phyloP scores from a whole-genome alignment of 495 filamentous ascomycete genomes.

The Tuber indicum region DNA sequence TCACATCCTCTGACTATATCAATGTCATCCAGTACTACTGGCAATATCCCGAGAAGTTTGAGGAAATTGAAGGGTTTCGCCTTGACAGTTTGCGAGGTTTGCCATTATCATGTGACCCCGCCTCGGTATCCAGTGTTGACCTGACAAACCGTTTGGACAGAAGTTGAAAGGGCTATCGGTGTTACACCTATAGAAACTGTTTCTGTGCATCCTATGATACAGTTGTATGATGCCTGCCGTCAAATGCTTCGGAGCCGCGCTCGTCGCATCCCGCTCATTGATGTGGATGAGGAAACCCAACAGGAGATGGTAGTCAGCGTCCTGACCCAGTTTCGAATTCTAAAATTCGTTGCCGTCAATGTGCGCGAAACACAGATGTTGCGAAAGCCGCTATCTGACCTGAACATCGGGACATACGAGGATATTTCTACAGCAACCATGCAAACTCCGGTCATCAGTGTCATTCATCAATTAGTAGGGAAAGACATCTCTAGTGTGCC shows the following conservation, averaged over 20 bases:
- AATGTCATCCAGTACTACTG: constrained; percentile 99
- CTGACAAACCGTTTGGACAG: constrained; percentile 46
- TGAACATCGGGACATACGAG: constrained; percentile 79
- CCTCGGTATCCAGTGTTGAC: constrained; percentile 1
- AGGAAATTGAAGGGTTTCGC: constrained; percentile 87
- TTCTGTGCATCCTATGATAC: constrained; percentile 79
- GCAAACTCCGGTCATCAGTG: constrained; percentile 89
- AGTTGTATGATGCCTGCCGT: constrained; percentile 91
- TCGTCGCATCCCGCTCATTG: constrained; percentile 87
- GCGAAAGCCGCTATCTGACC: constrained; percentile 75
- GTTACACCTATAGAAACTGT: constrained; percentile 90
- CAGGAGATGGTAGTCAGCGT: constrained; percentile 92
- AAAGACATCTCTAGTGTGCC: constrained; percentile 91
- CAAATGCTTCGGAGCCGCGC: constrained; percentile 90
- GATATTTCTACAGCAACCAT: constrained; percentile 76
- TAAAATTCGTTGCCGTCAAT: constrained; percentile 98
- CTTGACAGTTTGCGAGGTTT: constrained; percentile 86
- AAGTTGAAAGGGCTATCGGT: constrained; percentile 89
- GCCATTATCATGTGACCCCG: constrained; percentile 14
- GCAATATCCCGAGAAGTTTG: constrained; percentile 87
- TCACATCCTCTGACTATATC: constrained; percentile 95
- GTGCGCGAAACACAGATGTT: constrained; percentile 83
- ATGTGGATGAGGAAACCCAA: constrained; percentile 89
- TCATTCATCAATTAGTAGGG: constrained; percentile 89
- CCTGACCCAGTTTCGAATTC: constrained; percentile 93